These are phyloP conservation scores for Eimeria maxima DNA, from an alignment of 169 alveolate species.

Conservation along the genomic window DNA sequence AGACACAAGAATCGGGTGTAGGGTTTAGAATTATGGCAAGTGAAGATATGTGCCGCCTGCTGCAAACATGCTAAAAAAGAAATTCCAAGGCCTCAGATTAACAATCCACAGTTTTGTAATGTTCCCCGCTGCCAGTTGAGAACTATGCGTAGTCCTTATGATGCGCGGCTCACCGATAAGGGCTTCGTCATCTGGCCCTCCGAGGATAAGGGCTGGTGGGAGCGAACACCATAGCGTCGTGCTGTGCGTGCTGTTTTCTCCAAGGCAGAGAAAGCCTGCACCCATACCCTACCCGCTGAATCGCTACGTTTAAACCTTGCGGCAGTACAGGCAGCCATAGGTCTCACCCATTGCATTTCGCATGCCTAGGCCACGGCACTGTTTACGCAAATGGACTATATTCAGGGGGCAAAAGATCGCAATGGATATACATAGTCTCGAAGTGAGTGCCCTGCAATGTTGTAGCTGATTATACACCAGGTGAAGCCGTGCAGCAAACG, in stretches of 20 bases:
- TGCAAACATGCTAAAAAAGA: background rate
- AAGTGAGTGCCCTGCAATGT: background rate
- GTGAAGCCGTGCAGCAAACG: slow-evolving; percentile 44
- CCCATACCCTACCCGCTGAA: background rate
- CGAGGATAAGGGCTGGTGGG: slow-evolving; percentile 51
- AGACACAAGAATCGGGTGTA: background rate
- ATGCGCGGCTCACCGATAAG: slow-evolving; percentile 11
- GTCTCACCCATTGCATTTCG: background rate
- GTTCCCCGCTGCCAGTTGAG: background rate
- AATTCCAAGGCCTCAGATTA: background rate
- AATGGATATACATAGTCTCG: slow-evolving; percentile 71
- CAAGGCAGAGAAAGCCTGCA: slow-evolving; percentile 69
- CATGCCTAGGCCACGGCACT: slow-evolving; percentile 46
- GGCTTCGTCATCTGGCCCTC: slow-evolving; percentile 63
- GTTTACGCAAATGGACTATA: slow-evolving; percentile 60
- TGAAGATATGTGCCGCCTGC: background rate
- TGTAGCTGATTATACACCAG: slow-evolving; percentile 54
- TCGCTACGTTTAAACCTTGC: background rate
- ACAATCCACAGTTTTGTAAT: background rate
- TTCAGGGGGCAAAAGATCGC: slow-evolving; percentile 30
- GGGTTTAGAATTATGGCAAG: background rate
- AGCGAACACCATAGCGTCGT: slow-evolving; percentile 28
- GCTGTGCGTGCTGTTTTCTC: slow-evolving; percentile 35
- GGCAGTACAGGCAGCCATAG: background rate
- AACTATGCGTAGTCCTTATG: background rate